A percentile compares a stretch with the other conserved stretches of the same genome.
These are phyloP conservation scores for Gastrolobium bilobum DNA, from an alignment of 306 rosid genomes.

Conservation along the genomic window DNA sequence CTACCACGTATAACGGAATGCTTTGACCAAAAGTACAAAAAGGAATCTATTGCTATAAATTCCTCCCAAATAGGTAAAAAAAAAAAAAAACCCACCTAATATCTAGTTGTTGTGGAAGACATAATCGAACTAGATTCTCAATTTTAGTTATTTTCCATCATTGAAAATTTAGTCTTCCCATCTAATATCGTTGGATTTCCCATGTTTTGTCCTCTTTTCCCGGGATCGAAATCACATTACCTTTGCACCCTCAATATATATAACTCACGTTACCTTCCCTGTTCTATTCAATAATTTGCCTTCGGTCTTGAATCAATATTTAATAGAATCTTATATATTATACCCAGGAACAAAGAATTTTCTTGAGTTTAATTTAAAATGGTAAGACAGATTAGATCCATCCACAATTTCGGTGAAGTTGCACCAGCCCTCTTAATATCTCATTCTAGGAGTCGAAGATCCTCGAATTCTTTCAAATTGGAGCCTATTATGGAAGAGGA, in stretches of 20 bases:
- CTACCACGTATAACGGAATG: too few species aligned
- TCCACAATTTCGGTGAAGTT: conserved; percentile 41
- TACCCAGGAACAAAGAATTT: neutral
- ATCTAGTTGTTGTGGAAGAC: neutral
- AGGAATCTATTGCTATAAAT: too few species aligned
- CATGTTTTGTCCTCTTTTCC: neutral
- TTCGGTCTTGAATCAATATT: neutral
- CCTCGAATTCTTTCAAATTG: conserved; percentile 21
- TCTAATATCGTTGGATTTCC: neutral
- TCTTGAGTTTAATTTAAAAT: neutral
- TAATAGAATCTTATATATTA: neutral
- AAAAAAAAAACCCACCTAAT: neutral
- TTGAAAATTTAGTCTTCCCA: neutral
- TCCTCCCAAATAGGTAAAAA: too few species aligned
- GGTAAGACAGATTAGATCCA: neutral
- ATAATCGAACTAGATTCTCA: neutral
- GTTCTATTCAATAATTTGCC: neutral
- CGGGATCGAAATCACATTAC: neutral
- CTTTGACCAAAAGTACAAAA: too few species aligned
- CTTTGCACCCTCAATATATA: neutral
- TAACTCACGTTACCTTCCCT: neutral
- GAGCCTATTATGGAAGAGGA: conserved; percentile 53
- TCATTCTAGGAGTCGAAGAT: conserved; percentile 6
- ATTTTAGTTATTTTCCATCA: neutral
- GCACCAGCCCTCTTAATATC: conserved; percentile 41